Conservation (phyloP, 2,329 filamentous ascomycete genomes). For the Fusarium sp. region DNA sequence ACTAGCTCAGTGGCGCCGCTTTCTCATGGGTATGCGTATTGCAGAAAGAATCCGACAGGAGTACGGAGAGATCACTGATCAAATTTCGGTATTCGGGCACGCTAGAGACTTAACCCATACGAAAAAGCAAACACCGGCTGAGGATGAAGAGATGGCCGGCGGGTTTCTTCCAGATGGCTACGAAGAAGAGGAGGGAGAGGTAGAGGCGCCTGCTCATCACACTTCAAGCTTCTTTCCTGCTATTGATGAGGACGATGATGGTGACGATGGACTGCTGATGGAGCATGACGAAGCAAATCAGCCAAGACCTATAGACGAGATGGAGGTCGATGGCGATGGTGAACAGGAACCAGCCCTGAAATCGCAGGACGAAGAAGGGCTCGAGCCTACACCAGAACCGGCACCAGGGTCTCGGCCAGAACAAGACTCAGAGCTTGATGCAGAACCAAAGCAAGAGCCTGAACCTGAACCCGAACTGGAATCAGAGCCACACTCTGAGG, state of each 20-base stretch:
- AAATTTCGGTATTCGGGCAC: constrained; percentile 68
- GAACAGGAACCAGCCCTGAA: not conserved
- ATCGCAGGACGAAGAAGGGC: not conserved
- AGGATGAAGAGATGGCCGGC: constrained; percentile 68
- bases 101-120: constrained; percentile 48
- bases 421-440: not conserved
- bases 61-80: constrained; percentile 74
- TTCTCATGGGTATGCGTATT: constrained; percentile 87
- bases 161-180: constrained; percentile 72
- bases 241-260: constrained; percentile 59
- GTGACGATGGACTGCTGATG: constrained; percentile 53
- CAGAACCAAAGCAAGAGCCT: not conserved
- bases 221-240: constrained; percentile 65
- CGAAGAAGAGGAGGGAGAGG: constrained; percentile 62
- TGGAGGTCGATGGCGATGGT: constrained; percentile 16
- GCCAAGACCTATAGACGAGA: not conserved
- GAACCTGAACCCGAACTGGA: constrained; percentile 1
- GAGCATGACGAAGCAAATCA: constrained; percentile 44
- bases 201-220: constrained; percentile 48
- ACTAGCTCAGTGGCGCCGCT: constrained; percentile 85
- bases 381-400: not conserved
- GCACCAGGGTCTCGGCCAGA: not conserved
- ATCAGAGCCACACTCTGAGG: constrained; percentile 7
- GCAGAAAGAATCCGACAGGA: constrained; percentile 81
- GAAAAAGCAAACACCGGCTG: constrained; percentile 44